Evolutionary conservation across 495 filamentous ascomycete genomes (phyloP), one percentile per base, ranked within the genome.

Genomic region (Cudoniella acicularis): DNA sequence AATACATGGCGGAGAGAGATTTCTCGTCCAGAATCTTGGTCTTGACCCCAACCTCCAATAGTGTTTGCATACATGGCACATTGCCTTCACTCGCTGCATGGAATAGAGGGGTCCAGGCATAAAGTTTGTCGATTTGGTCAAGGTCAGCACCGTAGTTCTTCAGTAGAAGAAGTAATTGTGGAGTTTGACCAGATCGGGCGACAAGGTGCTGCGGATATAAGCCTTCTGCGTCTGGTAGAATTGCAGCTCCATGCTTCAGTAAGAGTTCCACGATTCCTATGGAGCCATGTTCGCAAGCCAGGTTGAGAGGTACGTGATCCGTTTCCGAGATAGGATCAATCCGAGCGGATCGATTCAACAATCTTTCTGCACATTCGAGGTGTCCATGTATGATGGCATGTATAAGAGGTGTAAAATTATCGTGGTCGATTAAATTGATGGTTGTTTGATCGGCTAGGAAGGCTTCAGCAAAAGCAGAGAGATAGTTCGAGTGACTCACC

Each of bases 171-270:
- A 98, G 76, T 24, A 96, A 78, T 43, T 88, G 77, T 3, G 90
- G 88, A 1, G 83, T 89, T 64, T 89, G 85, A 3, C 91, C 92
- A 48, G 92, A 95, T 24, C 94, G 83, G 16, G 95, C 95, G 10
- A 98, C 93, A 56, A 97, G 85, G 73, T 98, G 94, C 67, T 98
- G 94, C n/a, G 94, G 94, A 70, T 90, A 98, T 4, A 98, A 80
- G 0, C 94, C 94, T 75, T 98, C 95, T 1, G 94, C 95, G 72
- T 98, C 94, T 10, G 94, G 86, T 10, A 96, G 75, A 54, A 98
- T 82, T 51, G 77, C 74, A 11, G 93, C 91, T 6, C 84, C 81
- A 52, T 87, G 82, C 66, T 91, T 84, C 23, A 98, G 80, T 2
- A 98, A 81, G 54, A 95, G 80, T 65, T 89, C 83, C 20, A 92